These are phyloP conservation scores for Azolla pinnata DNA, from an alignment of 75 land plant species.

Conservation along the genomic window DNA sequence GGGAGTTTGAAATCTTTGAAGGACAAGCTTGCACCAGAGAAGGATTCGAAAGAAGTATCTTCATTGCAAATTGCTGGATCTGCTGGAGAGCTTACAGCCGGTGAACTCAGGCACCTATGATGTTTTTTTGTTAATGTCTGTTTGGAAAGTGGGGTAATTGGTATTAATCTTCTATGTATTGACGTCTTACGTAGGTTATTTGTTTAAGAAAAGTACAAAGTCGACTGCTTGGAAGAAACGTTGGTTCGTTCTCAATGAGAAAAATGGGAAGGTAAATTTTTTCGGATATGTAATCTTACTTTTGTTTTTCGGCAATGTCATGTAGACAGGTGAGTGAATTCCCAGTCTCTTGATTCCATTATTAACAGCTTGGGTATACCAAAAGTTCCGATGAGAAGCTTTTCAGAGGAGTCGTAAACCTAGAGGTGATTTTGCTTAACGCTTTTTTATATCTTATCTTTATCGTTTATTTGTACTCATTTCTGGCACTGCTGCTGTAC, in stretches of 20 bases:
- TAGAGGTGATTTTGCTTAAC: too few relatives aligned
- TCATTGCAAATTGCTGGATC: conserved; percentile 65
- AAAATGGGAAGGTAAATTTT: conserved; percentile 65
- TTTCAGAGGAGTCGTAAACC: conserved; percentile 82
- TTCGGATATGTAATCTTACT: not conserved
- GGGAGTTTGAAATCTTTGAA: conserved; percentile 78
- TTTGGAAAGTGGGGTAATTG: too few relatives aligned
- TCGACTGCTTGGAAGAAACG: conserved; percentile 81
- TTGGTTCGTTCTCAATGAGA: conserved; percentile 98
- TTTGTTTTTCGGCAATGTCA: not conserved
- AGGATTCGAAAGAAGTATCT: conserved; percentile 62
- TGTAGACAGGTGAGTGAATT: too few relatives aligned
- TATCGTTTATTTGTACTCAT: not conserved
- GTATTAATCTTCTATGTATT: too few relatives aligned
- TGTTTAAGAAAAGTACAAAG: conserved; percentile 80
- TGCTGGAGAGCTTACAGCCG: conserved; percentile 79
- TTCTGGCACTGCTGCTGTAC: not conserved
- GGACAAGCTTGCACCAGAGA: conserved; percentile 54
- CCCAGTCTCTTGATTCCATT: not conserved
- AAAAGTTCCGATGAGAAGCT: conserved; percentile 84
- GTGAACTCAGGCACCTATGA: conserved; percentile 17
- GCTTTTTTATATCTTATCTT: not conserved
- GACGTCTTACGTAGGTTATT: conserved; percentile 48
- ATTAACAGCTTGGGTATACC: conserved; percentile 83
- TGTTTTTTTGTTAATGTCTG: too few relatives aligned